Evolutionary conservation across 2,329 filamentous ascomycete genomes (phyloP).

Genomic region (Apiospora arundinis): DNA sequence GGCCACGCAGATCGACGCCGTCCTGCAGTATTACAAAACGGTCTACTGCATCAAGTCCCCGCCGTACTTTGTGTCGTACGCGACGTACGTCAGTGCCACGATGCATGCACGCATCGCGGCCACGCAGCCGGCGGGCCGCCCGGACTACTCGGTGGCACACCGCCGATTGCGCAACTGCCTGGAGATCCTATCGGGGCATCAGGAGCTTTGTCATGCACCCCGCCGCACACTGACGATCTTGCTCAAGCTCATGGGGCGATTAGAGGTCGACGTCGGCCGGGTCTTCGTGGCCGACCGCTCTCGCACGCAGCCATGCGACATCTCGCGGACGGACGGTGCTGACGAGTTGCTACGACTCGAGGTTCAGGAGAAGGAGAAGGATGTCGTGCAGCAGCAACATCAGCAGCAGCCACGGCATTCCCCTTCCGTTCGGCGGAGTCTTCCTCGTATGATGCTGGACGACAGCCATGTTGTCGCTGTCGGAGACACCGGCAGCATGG

Average conservation of each 20-base stretch:
- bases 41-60: conserved; percentile 52
- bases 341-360: not conserved
- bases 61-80: conserved; percentile 61
- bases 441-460: conserved; percentile 6
- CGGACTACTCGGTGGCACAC: not conserved
- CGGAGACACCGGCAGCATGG: conserved; percentile 3
- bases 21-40: conserved; percentile 52
- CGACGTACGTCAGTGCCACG: conserved; percentile 60
- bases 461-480: not conserved
- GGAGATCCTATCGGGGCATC: not conserved
- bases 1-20: conserved; percentile 50
- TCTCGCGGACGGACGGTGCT: not conserved
- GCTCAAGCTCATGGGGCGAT: not conserved
- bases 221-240: not conserved
- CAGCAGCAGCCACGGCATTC: too few relatives aligned
- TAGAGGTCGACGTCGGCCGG: not conserved
- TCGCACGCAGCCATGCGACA: not conserved
- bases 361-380: not conserved
- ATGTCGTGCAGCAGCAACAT: not conserved
- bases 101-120: conserved; percentile 59
- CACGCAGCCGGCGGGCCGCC: conserved; percentile 37
- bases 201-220: not conserved
- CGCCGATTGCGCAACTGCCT: not conserved
- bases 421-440: not conserved
- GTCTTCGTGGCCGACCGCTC: not conserved